Conservation (phyloP, 345 rosid genomes). For the Citrus australasica region DNA sequence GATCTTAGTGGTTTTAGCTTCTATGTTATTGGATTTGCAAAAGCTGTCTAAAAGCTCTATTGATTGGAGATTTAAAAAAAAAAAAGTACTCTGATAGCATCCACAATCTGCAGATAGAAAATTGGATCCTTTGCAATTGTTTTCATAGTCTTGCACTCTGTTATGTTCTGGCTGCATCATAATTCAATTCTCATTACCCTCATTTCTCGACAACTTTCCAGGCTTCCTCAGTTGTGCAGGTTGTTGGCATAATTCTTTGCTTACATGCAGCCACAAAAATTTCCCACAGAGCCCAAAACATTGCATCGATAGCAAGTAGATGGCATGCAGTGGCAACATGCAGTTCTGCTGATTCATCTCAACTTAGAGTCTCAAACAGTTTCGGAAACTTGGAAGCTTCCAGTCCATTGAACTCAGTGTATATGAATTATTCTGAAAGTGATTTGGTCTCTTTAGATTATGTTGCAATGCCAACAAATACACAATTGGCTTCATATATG, state of each 20-base stretch:
- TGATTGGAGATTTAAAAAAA: too few species aligned
- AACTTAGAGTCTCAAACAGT: slow-evolving; percentile 45
- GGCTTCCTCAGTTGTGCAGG: slow-evolving; percentile 84
- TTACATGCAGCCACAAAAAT: slow-evolving; percentile 89
- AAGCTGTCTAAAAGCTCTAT: background rate
- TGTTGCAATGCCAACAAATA: slow-evolving; percentile 51
- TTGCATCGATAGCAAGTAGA: slow-evolving; percentile 67
- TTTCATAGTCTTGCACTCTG: background rate
- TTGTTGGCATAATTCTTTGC: slow-evolving; percentile 73
- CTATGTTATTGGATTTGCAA: background rate
- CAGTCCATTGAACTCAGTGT: slow-evolving; percentile 29
- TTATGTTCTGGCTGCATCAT: background rate
- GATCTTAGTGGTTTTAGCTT: background rate
- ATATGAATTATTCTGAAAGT: slow-evolving; percentile 57
- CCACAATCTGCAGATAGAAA: background rate
- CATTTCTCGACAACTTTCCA: slow-evolving; percentile 23
- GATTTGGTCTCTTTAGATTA: slow-evolving; percentile 80
- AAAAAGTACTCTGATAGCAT: background rate
- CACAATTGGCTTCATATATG: slow-evolving; percentile 61
- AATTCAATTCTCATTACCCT: slow-evolving; percentile 1
- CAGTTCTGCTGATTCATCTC: slow-evolving; percentile 40
- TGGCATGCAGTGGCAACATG: slow-evolving; percentile 93
- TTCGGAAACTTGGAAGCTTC: slow-evolving; percentile 41
- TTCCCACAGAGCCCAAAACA: slow-evolving; percentile 79
- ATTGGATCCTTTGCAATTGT: background rate